phyloP scores from a whole-genome alignment of 2,329 filamentous ascomycete genomes.

The Trichoderma endophyticum region DNA sequence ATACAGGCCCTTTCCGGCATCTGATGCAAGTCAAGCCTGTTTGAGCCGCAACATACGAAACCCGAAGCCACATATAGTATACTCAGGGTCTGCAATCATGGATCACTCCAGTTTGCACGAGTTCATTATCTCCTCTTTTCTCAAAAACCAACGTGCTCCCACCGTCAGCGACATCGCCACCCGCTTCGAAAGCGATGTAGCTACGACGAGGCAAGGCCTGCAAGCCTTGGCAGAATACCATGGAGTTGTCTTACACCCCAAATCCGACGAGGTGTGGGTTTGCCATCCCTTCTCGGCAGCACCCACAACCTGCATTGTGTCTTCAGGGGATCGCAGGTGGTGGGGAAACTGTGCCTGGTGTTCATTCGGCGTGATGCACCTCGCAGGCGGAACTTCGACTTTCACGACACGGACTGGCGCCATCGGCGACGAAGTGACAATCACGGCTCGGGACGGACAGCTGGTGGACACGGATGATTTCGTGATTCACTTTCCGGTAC shows the following conservation, averaged over 20 bases:
- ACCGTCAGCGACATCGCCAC: not conserved
- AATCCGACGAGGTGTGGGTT: slow-evolving; percentile 5
- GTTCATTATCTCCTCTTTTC: not conserved
- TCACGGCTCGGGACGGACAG: not conserved
- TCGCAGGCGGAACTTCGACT: not conserved
- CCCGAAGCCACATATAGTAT: not conserved
- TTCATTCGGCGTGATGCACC: not conserved
- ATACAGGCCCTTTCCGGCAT: not conserved
- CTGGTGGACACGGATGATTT: not conserved
- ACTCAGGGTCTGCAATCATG: not conserved
- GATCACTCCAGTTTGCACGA: not conserved
- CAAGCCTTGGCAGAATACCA: not conserved
- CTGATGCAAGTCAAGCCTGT: not conserved
- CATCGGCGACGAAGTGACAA: not conserved
- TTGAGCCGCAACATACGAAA: not conserved
- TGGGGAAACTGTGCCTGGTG: not conserved
- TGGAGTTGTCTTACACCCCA: not conserved
- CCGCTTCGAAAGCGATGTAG: not conserved
- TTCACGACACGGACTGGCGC: not conserved
- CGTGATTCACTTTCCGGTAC: not conserved
- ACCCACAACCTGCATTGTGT: not conserved
- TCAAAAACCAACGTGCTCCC: not conserved
- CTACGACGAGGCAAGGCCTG: not conserved
- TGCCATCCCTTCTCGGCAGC: not conserved
- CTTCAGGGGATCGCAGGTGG: not conserved